A percentile compares a stretch with the other conserved stretches of the same genome.
These are phyloP conservation scores for Isabelozyma heimii DNA, from an alignment of 805 yeast genomes.

Conservation along the genomic window DNA sequence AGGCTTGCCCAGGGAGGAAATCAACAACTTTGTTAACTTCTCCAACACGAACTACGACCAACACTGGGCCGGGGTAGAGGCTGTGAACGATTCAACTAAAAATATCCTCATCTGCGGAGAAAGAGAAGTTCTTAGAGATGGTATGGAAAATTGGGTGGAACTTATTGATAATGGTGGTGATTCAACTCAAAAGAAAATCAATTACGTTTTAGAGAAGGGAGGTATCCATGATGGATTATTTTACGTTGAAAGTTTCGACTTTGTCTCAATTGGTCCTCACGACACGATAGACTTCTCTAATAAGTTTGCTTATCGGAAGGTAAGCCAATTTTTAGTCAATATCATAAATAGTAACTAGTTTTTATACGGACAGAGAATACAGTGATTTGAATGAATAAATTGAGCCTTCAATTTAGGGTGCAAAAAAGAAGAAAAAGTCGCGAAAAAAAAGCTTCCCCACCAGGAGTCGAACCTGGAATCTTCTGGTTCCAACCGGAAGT, in stretches of 20 bases:
- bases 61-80: conserved; percentile 25
- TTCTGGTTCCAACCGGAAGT: conserved; percentile 44
- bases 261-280: conserved; percentile 12
- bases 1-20: conserved; percentile 11
- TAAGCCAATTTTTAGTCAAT: conserved; percentile 13
- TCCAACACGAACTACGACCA: conserved; percentile 18
- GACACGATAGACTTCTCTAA: not conserved
- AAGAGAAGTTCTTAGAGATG: conserved; percentile 29
- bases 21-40: conserved; percentile 19
- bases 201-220: conserved; percentile 23
- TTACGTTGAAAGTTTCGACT: conserved; percentile 34
- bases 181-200: conserved; percentile 5
- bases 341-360: not conserved
- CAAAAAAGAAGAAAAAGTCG: no score
- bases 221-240: conserved; percentile 35
- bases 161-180: conserved; percentile 11
- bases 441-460: conserved; percentile 48
- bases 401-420: no score
- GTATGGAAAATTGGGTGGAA: conserved; percentile 23
- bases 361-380: not conserved
- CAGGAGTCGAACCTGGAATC: conserved; percentile 58
- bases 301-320: conserved; percentile 13
- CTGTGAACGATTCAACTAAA: conserved; percentile 14
- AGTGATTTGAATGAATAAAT: not conserved
- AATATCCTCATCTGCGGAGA: conserved; percentile 28